Base-by-base conservation (phyloP, 257 asterid species). In the Sherardia arvensis region DNA sequence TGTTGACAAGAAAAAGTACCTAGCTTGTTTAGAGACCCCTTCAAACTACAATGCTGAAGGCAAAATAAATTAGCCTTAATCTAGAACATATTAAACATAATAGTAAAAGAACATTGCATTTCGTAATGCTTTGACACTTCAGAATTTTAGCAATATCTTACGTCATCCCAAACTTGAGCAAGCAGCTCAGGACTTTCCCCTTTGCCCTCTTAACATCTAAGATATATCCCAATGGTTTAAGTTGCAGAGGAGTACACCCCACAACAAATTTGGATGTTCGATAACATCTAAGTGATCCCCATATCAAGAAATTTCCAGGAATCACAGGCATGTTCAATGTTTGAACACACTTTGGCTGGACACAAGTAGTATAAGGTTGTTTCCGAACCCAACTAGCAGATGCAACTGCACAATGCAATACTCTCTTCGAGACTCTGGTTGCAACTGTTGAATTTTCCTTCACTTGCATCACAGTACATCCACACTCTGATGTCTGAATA, bases 81-180 rank as follows among this genome's bases (percentile, higher is more conserved):
- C 17, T 27, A 4, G 11, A 3, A 12, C 20, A 27, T 6, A 26
- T 14, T 57, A n/a, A 57, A n/a, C 8, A 8, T 6, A 25, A 54
- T 1, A 0, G 28, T 20, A 9, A 12, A 60, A 34, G 23, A 33
- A 14, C n/a, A 21, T 7, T 21, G 1, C 22, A 22, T 15, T 11
- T 1, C 17, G 21, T 21, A 40, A 34, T 22, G 20, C 2, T 23
- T 4, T n/a, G 18, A 61, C 14, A 2, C 8, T 17, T 27, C 32
- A n/a, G n/a, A n/a, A n/a, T n/a, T n/a, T n/a, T 76, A 49, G 43
- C 75, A 49, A 53, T 51, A 61, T 66, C 76, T 80, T 73, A 87
- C 99, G 76, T 93, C 99, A 75, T 90, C 88, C 97, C 97, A 90
- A 67, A 93, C 79, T 29, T 80, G 91, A 48, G 90, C 85, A 36